Conservation (phyloP, 768 basidiomycete species). For the Pulveroboletus sp. region DNA sequence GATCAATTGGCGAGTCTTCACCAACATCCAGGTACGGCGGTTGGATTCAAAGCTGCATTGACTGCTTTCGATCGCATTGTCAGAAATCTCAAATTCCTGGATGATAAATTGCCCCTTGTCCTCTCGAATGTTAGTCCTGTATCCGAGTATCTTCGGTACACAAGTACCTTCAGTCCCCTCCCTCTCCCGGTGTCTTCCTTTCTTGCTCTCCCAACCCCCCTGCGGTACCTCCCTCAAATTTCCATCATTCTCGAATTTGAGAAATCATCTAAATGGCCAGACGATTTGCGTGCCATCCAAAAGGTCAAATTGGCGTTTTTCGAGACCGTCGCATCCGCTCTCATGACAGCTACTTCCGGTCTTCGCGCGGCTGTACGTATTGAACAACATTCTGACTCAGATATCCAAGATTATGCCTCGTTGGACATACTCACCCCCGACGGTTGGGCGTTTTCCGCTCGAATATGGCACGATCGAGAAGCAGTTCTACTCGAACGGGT, state of each 20-base stretch:
- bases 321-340: conserved; percentile 65
- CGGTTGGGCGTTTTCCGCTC: conserved; percentile 83
- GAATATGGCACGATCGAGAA: conserved; percentile 88
- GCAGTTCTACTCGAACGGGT: conserved; percentile 70
- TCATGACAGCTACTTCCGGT: conserved; percentile 52
- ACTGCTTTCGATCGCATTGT: conserved; percentile 77
- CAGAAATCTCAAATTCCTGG: conserved; percentile 68
- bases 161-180: conserved; percentile 76
- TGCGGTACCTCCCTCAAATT: conserved; percentile 66
- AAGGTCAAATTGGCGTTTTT: conserved; percentile 93
- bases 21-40: conserved; percentile 32
- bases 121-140: conserved; percentile 72
- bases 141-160: conserved; percentile 76
- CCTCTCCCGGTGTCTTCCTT: conserved; percentile 56
- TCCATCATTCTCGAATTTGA: conserved; percentile 86
- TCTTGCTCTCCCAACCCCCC: conserved; percentile 50
- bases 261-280: conserved; percentile 90
- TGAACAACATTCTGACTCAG: conserved; percentile 46
- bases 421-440: conserved; percentile 76
- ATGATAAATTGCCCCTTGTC: conserved; percentile 68
- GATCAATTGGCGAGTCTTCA: conserved; percentile 44
- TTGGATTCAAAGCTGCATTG: conserved; percentile 71
- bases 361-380: conserved; percentile 58
- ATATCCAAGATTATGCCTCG: conserved; percentile 62
- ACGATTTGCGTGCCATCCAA: conserved; percentile 88